These are phyloP conservation scores for Zymoseptoria tritici DNA, from an alignment of 2,329 filamentous ascomycete species.

Conservation along the genomic window DNA sequence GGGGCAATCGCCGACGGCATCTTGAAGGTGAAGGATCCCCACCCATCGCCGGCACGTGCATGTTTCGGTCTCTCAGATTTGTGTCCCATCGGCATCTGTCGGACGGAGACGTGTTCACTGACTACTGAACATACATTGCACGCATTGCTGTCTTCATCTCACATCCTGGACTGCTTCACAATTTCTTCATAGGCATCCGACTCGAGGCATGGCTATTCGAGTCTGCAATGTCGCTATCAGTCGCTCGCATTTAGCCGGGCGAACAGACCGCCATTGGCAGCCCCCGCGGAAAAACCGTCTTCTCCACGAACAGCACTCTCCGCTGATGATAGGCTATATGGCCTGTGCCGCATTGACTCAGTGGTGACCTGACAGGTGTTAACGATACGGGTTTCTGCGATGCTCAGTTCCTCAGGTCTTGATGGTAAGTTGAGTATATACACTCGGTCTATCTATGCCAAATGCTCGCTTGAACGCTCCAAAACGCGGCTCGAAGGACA, in stretches of 20 bases:
- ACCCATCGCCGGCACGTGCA: too few species aligned
- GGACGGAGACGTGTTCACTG: neutral
- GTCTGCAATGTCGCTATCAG: neutral
- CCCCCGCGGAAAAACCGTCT: neutral
- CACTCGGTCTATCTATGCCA: neutral
- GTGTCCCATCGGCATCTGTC: neutral
- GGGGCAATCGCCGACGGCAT: neutral
- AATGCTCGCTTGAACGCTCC: slow-evolving; percentile 11
- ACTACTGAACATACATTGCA: too few species aligned
- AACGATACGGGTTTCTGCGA: too few species aligned
- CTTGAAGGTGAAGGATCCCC: too few species aligned
- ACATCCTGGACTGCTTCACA: neutral
- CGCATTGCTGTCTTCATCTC: neutral
- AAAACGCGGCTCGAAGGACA: neutral
- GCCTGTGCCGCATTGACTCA: too few species aligned
- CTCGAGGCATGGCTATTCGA: neutral
- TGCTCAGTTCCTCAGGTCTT: too few species aligned
- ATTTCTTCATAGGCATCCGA: too few species aligned
- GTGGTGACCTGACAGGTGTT: too few species aligned
- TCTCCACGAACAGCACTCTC: neutral
- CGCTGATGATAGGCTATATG: neutral
- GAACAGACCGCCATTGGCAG: neutral
- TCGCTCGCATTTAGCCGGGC: neutral
- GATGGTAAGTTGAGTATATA: neutral
- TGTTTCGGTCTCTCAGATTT: neutral